Evolutionary conservation across 2,329 filamentous ascomycete species (phyloP), one percentile per base, ranked within the genome.

Genomic region (Aspergillus pseudoterreus): DNA sequence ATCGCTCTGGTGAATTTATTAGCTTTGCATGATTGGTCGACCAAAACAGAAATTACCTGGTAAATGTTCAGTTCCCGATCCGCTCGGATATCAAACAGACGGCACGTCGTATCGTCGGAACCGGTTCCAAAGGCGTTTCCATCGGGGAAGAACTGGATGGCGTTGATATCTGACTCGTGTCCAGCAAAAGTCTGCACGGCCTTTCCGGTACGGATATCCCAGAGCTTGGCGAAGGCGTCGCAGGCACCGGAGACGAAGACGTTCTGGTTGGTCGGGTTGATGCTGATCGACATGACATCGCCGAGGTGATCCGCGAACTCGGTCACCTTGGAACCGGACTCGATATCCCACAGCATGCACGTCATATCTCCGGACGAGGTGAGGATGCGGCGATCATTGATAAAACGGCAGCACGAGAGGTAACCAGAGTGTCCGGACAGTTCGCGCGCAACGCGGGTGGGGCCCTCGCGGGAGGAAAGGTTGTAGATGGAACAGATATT

Each of bases 401-500:
- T 95, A 75, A 99, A 99, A 59, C 94, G 88, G 73, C 94, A 97
- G 87, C 94, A 99, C 19, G 91, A 96, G 42, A 99, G 84, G 68
- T 99, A 99, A 46, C 94, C 94, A 42, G 92, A 95, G 72, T 99
- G 94, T 41, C 94, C 94, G 30, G 94, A 97, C 45, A 99, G 81
- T 75, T 99, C 94, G 60, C 92, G 86, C 58, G 92, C 92, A 57
- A 97, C 94, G 57, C 94, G 88, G 43, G 94, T 97, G 9, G 94
- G 94, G n/a, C 92, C 94, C 74, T 99, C 94, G 65, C 92, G 84
- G 59, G 94, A 91, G 59, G 95, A 96, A 57, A 99, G 84, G 75
- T 97, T 99, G 81, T 99, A 99, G 72, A 99, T 96, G 65, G 92
- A 97, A 82, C 94, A 97, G 70, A 99, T 97, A 76, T 99, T 99